Base-by-base conservation (phyloP, 1,139 yeast genomes). In the Geotrichum citri-aurantii region DNA sequence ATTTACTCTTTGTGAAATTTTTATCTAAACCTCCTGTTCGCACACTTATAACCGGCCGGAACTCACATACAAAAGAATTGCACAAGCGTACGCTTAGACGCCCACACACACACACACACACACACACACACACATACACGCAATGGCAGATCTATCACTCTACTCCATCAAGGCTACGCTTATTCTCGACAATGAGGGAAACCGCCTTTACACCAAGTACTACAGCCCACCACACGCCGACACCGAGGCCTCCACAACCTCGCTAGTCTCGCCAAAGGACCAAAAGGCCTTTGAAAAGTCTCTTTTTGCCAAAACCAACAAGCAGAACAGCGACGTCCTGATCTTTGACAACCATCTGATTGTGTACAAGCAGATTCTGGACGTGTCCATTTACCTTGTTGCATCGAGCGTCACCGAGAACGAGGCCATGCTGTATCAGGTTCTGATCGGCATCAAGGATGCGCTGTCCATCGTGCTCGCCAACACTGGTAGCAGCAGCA, bases 121-220 rank as follows among this genome's bases (percentile, higher is more conserved):
- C 19, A 21, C 21, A 33, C 23, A 42, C 46, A n/a, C 26, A 33
- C 53, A 44, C 40, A 52, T 24, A 51, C 56, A 58, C 64, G 56
- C 61, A 47, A 59, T 62, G 61, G 60, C 62, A 54, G 69, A 66
- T 54, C 63, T 67, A 42, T 65, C 68, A 52, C 79, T 91, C 63
- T 90, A 92, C 75, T 79, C 97, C 12, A 82, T 91, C 55, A 81
- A 86, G 52, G 92, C 96, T 3, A 79, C 86, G 56, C 76, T 91
- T 66, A 82, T 92, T 66, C 81, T 93, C 66, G 98, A 92, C 73
- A 83, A 79, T 66, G 87, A 86, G 63, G 97, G 96, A 19, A 80
- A 83, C 59, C 79, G 99, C 66, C 75, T 93, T 56, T 88, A 81
- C 69, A 86, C 96, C 65, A 92, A 92, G 70, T 95, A 93, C 77